Evolutionary conservation across 1,284 basidiomycete species (phyloP).

Genomic region (Porogramme epimiltina): DNA sequence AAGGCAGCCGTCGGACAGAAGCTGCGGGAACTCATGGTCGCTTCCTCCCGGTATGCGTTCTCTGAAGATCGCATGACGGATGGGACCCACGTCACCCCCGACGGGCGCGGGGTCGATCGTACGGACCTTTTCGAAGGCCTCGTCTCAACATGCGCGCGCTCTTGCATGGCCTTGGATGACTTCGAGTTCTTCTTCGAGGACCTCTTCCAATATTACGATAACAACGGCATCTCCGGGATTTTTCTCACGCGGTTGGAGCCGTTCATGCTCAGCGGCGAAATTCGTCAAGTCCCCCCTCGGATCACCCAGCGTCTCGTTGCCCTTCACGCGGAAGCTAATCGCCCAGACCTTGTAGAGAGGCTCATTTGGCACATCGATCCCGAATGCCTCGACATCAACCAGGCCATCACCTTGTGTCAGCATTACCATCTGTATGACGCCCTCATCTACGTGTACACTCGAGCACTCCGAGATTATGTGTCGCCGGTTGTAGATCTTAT

Average conservation of each 20-base stretch:
- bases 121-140: constrained; percentile 90
- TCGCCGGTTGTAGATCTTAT: constrained; percentile 89
- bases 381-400: constrained; percentile 89
- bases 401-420: constrained; percentile 87
- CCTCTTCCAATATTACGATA: constrained; percentile 88
- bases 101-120: constrained; percentile 90
- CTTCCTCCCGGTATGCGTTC: constrained; percentile 89
- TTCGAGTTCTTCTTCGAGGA: constrained; percentile 91
- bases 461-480: constrained; percentile 86
- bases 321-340: constrained; percentile 73
- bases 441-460: constrained; percentile 91
- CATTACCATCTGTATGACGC: constrained; percentile 88
- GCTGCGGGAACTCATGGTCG: constrained; percentile 82
- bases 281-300: constrained; percentile 80
- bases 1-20: constrained; percentile 74
- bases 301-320: constrained; percentile 87
- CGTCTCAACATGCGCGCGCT: constrained; percentile 80
- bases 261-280: constrained; percentile 77
- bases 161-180: constrained; percentile 81
- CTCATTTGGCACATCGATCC: constrained; percentile 98
- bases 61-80: constrained; percentile 94
- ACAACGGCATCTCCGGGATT: constrained; percentile 85
- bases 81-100: constrained; percentile 78
- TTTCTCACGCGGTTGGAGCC: constrained; percentile 85
- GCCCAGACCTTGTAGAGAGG: constrained; percentile 80